phyloP scores from a whole-genome alignment of 1,284 basidiomycete genomes.

The Abortiporus biennis region DNA sequence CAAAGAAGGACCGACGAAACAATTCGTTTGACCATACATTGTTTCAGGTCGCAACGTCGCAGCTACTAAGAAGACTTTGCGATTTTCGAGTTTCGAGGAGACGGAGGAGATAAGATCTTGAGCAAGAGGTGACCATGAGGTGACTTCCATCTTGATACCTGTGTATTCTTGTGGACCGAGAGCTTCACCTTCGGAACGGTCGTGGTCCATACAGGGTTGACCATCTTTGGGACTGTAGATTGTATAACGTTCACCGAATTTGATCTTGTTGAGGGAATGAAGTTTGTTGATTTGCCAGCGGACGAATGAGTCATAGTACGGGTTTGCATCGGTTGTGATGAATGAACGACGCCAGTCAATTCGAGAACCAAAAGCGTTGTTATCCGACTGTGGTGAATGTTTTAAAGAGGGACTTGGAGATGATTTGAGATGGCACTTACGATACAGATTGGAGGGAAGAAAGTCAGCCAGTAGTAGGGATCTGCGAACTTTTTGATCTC shows the following conservation, averaged over 20 bases:
- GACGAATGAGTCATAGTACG: constrained; percentile 96
- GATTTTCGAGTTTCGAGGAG: constrained; percentile 69
- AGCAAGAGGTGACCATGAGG: constrained; percentile 67
- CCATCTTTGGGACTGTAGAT: constrained; percentile 99
- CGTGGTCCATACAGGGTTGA: constrained; percentile 99
- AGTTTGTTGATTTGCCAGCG: constrained; percentile 99
- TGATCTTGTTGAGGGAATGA: constrained; percentile 81
- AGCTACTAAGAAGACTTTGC: constrained; percentile 89
- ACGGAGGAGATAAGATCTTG: constrained; percentile 51
- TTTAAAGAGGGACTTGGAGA: neutral
- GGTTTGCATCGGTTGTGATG: constrained; percentile 93
- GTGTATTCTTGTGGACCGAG: constrained; percentile 97
- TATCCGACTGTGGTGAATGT: constrained; percentile 53
- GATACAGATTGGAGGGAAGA: constrained; percentile 95
- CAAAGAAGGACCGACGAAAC: constrained; percentile 89
- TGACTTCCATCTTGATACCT: constrained; percentile 91
- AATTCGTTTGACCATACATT: constrained; percentile 99
- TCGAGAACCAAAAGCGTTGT: constrained; percentile 84
- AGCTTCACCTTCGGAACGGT: constrained; percentile 93
- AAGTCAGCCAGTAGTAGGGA: constrained; percentile 86
- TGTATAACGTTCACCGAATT: constrained; percentile 98
- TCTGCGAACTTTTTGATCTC: constrained; percentile 98
- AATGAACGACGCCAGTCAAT: constrained; percentile 98
- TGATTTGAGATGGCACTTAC: constrained; percentile 34
- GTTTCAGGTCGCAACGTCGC: constrained; percentile 97